phyloP scores from a whole-genome alignment of 495 filamentous ascomycete genomes.

The Xylaria flabelliformis region DNA sequence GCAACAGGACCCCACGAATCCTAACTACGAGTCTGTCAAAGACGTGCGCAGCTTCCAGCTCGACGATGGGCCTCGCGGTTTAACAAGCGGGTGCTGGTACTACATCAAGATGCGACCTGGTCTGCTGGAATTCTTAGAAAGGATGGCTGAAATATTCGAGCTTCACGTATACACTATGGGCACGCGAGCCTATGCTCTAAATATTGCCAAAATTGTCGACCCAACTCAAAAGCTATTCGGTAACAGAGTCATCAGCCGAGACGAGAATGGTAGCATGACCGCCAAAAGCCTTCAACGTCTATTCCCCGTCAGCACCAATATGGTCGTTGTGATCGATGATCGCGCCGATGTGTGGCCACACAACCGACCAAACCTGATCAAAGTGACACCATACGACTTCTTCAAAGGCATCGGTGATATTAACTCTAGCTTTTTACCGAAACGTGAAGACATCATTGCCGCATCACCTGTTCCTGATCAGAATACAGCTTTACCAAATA shows the following conservation, averaged over 20 bases:
- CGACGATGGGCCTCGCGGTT: conserved; percentile 75
- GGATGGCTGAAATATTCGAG: conserved; percentile 83
- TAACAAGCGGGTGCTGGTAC: conserved; percentile 80
- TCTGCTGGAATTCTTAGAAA: conserved; percentile 79
- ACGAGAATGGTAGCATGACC: conserved; percentile 92
- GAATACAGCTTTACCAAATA: conserved; percentile 32
- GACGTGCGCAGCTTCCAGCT: conserved; percentile 88
- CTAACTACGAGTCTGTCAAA: conserved; percentile 89
- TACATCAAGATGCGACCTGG: conserved; percentile 99
- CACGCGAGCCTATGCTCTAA: conserved; percentile 89
- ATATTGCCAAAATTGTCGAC: conserved; percentile 92
- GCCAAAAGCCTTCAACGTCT: conserved; percentile 89
- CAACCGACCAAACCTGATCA: conserved; percentile 92
- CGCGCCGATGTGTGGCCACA: conserved; percentile 96
- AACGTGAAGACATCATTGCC: conserved; percentile 74
- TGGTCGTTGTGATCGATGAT: conserved; percentile 99
- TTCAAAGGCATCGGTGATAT: conserved; percentile 98
- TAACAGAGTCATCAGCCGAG: conserved; percentile 91
- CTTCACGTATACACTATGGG: conserved; percentile 99
- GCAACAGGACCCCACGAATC: conserved; percentile 84
- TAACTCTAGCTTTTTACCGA: conserved; percentile 95
- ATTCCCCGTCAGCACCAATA: conserved; percentile 96
- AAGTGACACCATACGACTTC: conserved; percentile 94
- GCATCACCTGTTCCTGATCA: conserved; percentile 36
- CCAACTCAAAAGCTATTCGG: conserved; percentile 89